Percentiles rank a stretch among this genome's conserved stretches.
phyloP scores from a whole-genome alignment of 192 early-diverging fungal species.

The Umbelopsis vinacea region DNA sequence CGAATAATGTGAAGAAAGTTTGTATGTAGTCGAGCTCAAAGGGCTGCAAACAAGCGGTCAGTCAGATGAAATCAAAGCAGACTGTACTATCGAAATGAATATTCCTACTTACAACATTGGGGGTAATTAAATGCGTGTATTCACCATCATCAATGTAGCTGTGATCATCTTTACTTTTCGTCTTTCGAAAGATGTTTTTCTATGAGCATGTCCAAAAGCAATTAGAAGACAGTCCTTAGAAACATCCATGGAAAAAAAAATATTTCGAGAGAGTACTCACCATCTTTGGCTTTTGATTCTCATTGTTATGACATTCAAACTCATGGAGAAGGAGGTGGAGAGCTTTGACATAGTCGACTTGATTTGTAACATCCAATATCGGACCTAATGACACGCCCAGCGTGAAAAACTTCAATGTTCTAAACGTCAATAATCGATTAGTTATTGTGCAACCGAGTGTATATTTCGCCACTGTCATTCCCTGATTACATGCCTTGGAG shows the following conservation, averaged over 20 bases:
- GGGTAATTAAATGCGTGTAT: slow-evolving; percentile 44
- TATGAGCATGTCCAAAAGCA: background rate
- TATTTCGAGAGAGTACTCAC: slow-evolving; percentile 22
- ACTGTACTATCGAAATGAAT: background rate
- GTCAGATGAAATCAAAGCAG: no score
- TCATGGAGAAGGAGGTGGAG: slow-evolving; percentile 64
- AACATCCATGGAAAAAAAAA: no score
- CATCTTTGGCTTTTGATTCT: slow-evolving; percentile 51
- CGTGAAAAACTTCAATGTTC: slow-evolving; percentile 65
- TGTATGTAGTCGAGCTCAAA: slow-evolving; percentile 74
- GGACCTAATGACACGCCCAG: slow-evolving; percentile 67
- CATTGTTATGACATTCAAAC: slow-evolving; percentile 55
- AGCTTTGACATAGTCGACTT: slow-evolving; percentile 66
- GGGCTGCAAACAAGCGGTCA: slow-evolving; percentile 40
- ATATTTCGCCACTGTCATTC: background rate
- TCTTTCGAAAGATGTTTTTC: slow-evolving; percentile 58
- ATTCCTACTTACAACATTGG: slow-evolving; percentile 44
- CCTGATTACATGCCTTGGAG: slow-evolving; percentile 30
- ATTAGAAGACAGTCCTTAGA: background rate
- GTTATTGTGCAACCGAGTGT: background rate
- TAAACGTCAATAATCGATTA: slow-evolving; percentile 4
- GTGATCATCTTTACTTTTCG: slow-evolving; percentile 46
- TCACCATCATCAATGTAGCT: slow-evolving; percentile 42
- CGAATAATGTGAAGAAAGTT: slow-evolving; percentile 68
- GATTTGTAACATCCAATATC: slow-evolving; percentile 65